Base-by-base conservation (phyloP, 768 basidiomycete genomes). In the Punctularia strigosozonata region DNA sequence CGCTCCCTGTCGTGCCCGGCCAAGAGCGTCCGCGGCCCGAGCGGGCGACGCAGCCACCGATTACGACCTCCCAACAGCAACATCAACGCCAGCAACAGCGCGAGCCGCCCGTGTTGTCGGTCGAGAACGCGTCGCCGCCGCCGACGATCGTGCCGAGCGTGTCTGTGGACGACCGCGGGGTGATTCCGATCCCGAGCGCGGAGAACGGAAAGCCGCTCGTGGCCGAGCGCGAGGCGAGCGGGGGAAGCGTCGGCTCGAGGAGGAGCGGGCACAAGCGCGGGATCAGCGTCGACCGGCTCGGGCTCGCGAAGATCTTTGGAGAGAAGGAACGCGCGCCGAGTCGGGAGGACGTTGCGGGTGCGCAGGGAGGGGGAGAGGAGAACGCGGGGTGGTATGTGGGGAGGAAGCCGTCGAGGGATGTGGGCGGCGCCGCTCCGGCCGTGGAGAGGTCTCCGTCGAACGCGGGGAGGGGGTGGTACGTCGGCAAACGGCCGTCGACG, bases 251-350 rank as follows among this genome's bases (percentile, higher is more conserved):
- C 14, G 61, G 64, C 23, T 62, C 62, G 14, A 55, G 49, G 38
- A 56, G 62, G 25, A 65, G 70, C 40, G 70, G 78, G 18, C 75
- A 80, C 46, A 66, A 69, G 42, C 76, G 77, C 46, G 82, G 81
- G 6, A 61, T 83, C 43, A 85, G 84, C 3, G 60, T 87, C 46
- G 86, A 88, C 63, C 81, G 80, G 55, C 75, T 88, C 47, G 81
- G 79, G 7, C 65, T 89, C 3, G 73, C 75, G 38, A 87, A 83
- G 61, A 71, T 89, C 39, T 80, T 88, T 39, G 71, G 71, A 23
- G 53, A 65, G 14, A 51, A 57, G 19, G n/a, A n/a, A n/a, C n/a
- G n/a, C n/a, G n/a, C n/a, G n/a, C n/a, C n/a, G n/a, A n/a, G n/a
- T n/a, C n/a, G n/a, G n/a, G 38, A 47, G 17, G 58, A 56, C 34